Conservation (phyloP, 805 yeast species). For the Candida nemodendra region DNA sequence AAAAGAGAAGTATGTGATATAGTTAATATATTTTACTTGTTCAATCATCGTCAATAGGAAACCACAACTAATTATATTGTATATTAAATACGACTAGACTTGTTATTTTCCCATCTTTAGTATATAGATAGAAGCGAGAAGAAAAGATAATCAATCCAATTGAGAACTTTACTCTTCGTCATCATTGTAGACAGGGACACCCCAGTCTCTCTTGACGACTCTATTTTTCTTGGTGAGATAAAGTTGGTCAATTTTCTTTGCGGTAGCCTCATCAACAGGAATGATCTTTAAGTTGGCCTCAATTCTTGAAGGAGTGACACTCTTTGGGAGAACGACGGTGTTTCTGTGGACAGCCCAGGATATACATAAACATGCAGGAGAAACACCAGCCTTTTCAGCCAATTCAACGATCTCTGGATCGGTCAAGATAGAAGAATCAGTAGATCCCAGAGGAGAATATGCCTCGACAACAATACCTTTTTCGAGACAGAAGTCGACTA, state of each 20-base stretch:
- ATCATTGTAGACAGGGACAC: slow-evolving; percentile 23
- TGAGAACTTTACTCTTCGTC: too few species aligned
- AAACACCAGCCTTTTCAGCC: slow-evolving; percentile 41
- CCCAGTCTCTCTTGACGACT: slow-evolving; percentile 19
- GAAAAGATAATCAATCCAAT: too few species aligned
- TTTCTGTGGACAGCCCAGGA: slow-evolving; percentile 63
- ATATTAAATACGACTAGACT: neutral
- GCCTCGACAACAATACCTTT: slow-evolving; percentile 65
- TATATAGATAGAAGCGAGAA: too few species aligned
- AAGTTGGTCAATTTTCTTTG: slow-evolving; percentile 17
- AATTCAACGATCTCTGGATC: slow-evolving; percentile 43
- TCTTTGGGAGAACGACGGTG: slow-evolving; percentile 52
- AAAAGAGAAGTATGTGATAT: too few species aligned
- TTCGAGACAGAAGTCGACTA: slow-evolving; percentile 49
- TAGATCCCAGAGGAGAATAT: slow-evolving; percentile 74
- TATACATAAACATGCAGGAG: slow-evolving; percentile 51
- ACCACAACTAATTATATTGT: slow-evolving; percentile 8
- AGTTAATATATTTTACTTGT: too few species aligned
- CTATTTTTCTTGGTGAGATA: slow-evolving; percentile 14
- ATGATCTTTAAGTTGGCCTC: slow-evolving; percentile 38
- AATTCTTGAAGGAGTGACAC: slow-evolving; percentile 44
- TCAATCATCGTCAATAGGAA: too few species aligned
- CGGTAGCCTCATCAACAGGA: slow-evolving; percentile 35
- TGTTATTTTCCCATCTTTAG: neutral
- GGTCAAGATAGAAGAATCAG: slow-evolving; percentile 49